A percentile compares a stretch with the other conserved stretches of the same genome.
Conservation (phyloP, 768 basidiomycete species). For the Tricholoma sp. region DNA sequence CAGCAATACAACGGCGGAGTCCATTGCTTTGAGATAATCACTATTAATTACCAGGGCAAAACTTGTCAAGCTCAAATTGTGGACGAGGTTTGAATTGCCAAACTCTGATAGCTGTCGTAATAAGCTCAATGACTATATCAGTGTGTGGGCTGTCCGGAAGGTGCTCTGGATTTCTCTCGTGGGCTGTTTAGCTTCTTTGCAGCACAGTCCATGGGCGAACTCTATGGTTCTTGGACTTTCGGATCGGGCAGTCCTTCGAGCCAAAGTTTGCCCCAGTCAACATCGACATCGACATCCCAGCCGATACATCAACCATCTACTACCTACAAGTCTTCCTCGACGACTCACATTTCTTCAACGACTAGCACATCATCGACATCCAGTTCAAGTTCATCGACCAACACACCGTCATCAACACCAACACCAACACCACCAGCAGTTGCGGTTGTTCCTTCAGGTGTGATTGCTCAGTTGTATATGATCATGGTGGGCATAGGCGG, state of each 20-base stretch:
- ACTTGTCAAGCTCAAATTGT: conserved; percentile 35
- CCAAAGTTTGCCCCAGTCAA: conserved; percentile 5
- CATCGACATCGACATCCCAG: conserved; percentile 10
- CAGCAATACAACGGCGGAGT: conserved; percentile 18
- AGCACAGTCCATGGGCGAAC: conserved; percentile 30
- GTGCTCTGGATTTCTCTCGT: conserved; percentile 46
- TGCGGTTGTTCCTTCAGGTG: conserved; percentile 9
- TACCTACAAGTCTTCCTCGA: background rate
- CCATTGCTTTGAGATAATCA: conserved; percentile 49
- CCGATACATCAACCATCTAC: conserved; percentile 7
- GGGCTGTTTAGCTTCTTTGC: conserved; percentile 50
- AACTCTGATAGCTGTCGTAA: background rate
- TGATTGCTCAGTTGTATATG: conserved; percentile 10
- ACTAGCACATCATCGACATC: conserved; percentile 11
- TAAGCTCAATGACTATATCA: conserved; percentile 14
- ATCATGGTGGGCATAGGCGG: conserved; percentile 10
- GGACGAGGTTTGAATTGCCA: conserved; percentile 38
- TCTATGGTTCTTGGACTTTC: conserved; percentile 41
- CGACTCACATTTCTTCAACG: conserved; percentile 7
- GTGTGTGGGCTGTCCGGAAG: conserved; percentile 49
- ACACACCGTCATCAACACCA: conserved; percentile 8
- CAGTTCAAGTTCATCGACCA: conserved; percentile 1
- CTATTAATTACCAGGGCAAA: conserved; percentile 47
- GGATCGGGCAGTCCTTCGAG: conserved; percentile 13
- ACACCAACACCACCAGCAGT: background rate